Evolutionary conservation across 2,329 filamentous ascomycete species (phyloP), one percentile per base, ranked within the genome.

Genomic region (Verticillium klebahnii): DNA sequence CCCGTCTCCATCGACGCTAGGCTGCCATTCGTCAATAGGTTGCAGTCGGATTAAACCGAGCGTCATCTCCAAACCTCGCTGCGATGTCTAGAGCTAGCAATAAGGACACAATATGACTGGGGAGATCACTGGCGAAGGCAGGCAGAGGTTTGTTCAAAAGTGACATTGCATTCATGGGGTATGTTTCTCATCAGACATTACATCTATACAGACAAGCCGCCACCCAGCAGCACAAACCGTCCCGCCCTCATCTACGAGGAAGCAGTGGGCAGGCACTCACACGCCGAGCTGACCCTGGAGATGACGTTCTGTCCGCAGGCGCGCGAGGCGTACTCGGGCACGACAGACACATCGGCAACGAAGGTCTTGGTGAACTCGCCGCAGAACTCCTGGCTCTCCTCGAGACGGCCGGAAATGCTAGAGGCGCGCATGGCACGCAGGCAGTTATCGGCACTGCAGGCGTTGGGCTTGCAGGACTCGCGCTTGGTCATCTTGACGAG

Each of bases 401-500:
- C 70, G 64, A 74, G 70, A 65, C 77, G 77, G 19, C 69, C 66
- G 14, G 68, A 67, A 36, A 74, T 64, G 57, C 75, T 72, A 50
- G 76, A 79, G 59, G 77, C 77, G 29, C 77, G 78, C 57, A 81
- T 73, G 62, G 77, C 75, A 36, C 77, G 76, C 68, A 77, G 77
- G 71, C 78, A 81, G 73, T 80, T 80, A 72, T 81, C 75, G 65
- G 73, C 76, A 59, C 70, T 67, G 69, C 75, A 78, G 14, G 57
- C 52, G 19, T 50, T 29, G 37, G 37, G 23, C 40, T 59, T 59
- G 57, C 57, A 59, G 23, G 36, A 45, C 37, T 59, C 57, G 23
- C 39, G 36, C 37, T 36, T 45, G 57, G 36, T 59, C 57, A 45
- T 59, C 50, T 61, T 61, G 37, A 61, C 62, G 25, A 61, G 56